These are phyloP conservation scores for Euryodendron excelsum DNA, from an alignment of 148 eudicot genomes.

Conservation along the genomic window DNA sequence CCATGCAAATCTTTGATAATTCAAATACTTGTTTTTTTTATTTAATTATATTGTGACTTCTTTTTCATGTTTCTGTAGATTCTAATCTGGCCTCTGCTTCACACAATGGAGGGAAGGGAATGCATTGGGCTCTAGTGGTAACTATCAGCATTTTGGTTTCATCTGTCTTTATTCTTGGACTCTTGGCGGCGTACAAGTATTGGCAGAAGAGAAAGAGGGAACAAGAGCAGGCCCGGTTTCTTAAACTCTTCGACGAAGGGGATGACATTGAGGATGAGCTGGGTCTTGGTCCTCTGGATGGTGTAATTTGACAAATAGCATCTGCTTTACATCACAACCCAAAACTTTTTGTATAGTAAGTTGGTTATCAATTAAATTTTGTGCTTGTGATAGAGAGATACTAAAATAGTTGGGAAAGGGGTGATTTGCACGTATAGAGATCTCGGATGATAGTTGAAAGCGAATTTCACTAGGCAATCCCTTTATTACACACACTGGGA, in stretches of 20 bases:
- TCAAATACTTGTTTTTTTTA: not conserved
- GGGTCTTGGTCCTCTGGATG: conserved; percentile 58
- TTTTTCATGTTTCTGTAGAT: conserved; percentile 34
- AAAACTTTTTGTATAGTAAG: not conserved
- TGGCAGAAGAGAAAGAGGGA: conserved; percentile 73
- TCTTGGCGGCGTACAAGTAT: conserved; percentile 48
- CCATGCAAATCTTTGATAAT: not conserved
- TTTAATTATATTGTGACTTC: not conserved
- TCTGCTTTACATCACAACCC: not conserved
- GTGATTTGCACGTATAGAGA: not conserved
- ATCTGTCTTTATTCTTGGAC: conserved; percentile 34
- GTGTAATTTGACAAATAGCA: conserved; percentile 18
- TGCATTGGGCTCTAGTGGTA: conserved; percentile 35
- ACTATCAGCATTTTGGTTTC: conserved; percentile 37
- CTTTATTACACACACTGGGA: not conserved
- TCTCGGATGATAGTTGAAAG: not conserved
- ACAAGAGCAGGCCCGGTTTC: conserved; percentile 82
- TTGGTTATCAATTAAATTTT: no score
- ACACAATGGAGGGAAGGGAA: conserved; percentile 25
- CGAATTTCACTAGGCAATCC: not conserved
- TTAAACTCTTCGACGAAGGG: conserved; percentile 76
- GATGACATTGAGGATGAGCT: conserved; percentile 83
- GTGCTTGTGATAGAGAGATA: no score
- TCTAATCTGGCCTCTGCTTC: conserved; percentile 22
- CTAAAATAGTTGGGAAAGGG: no score